phyloP scores from a whole-genome alignment of 2,329 filamentous ascomycete genomes.

The Macrophomina phaseolina region DNA sequence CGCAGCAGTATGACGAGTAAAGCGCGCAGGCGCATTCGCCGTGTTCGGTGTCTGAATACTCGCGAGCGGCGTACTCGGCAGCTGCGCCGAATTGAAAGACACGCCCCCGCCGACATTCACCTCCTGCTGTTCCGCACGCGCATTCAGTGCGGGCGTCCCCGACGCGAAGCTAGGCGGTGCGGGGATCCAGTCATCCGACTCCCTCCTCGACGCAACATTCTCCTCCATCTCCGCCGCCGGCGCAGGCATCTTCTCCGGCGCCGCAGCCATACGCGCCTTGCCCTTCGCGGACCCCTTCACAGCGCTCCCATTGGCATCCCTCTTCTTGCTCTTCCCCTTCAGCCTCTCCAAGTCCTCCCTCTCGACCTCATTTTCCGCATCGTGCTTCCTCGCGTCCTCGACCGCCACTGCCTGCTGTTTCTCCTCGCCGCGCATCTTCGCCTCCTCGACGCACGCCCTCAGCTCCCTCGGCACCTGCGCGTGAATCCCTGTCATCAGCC shows the following conservation, averaged over 20 bases:
- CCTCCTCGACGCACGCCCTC: slow-evolving; percentile 54
- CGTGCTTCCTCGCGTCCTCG: slow-evolving; percentile 31
- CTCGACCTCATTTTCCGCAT: slow-evolving; percentile 30
- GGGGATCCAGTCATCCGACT: slow-evolving; percentile 43
- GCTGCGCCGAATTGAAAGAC: slow-evolving; percentile 29
- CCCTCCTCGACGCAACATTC: slow-evolving; percentile 38
- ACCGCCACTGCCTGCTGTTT: background rate
- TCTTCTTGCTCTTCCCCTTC: slow-evolving; percentile 36
- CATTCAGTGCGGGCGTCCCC: slow-evolving; percentile 29
- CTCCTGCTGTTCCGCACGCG: slow-evolving; percentile 32
- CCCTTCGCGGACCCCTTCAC: slow-evolving; percentile 31
- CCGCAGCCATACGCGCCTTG: slow-evolving; percentile 27
- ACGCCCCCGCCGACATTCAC: slow-evolving; percentile 31
- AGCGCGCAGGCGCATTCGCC: slow-evolving; percentile 20
- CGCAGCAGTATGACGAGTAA: slow-evolving; percentile 1
- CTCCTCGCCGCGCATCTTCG: slow-evolving; percentile 59
- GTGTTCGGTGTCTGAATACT: slow-evolving; percentile 9
- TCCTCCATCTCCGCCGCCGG: slow-evolving; percentile 30
- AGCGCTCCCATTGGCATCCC: slow-evolving; percentile 33
- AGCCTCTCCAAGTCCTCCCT: slow-evolving; percentile 27
- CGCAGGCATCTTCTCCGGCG: slow-evolving; percentile 25
- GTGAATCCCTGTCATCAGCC: slow-evolving; percentile 67
- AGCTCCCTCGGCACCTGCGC: slow-evolving; percentile 58
- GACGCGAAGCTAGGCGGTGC: slow-evolving; percentile 36
- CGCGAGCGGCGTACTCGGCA: slow-evolving; percentile 30